Evolutionary conservation across 2,329 filamentous ascomycete species (phyloP), one percentile per base, ranked within the genome.

Genomic region (Graphiopsis chlorocephala): DNA sequence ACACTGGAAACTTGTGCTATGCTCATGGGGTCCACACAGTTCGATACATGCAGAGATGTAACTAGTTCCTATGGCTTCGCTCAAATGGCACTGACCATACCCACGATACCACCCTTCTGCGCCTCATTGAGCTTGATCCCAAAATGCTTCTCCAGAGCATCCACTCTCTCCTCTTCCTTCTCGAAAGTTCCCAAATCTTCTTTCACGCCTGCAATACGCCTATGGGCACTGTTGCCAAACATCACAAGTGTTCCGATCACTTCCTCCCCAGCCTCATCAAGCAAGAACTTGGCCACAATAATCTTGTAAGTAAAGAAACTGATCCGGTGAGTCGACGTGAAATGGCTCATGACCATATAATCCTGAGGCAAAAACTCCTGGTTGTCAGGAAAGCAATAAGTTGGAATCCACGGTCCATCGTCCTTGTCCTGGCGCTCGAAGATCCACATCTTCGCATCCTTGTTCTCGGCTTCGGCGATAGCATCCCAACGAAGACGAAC

Each of bases 331-430:
- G 80, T 80, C 68, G 83, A 85, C 1, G 84, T 85, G 52, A 73
- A 83, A 68, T 79, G 84, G 75, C 86, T 90, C 78, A 88, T 79
- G 1, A 88, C 77, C 29, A 80, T 81, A 69, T 86, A 90, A 74
- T 91, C 88, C 42, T 77, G 73, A 8, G 81, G 82, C 31, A 85
- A 72, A 73, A 89, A 90, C 73, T 90, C 88, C 26, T 83, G 76
- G 62, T 62, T 52, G 45, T 90, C 86, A 2, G 83, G 82, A 73
- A 92, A 92, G 66, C 82, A 85, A 74, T 91, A 91, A 64, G 82
- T 83, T 2, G 84, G 78, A 29, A 82, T 78, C 85, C 88, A 93
- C 1, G 80, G 78, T 48, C 75, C 78, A 1, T 82, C 77, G 0
- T 75, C 56, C 14, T 65, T 48, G 20, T 52, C 65, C 67, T 60